Percentiles rank a stretch among this genome's conserved stretches.
Conservation (phyloP, 768 basidiomycete genomes). For the Pholiota microspora region DNA sequence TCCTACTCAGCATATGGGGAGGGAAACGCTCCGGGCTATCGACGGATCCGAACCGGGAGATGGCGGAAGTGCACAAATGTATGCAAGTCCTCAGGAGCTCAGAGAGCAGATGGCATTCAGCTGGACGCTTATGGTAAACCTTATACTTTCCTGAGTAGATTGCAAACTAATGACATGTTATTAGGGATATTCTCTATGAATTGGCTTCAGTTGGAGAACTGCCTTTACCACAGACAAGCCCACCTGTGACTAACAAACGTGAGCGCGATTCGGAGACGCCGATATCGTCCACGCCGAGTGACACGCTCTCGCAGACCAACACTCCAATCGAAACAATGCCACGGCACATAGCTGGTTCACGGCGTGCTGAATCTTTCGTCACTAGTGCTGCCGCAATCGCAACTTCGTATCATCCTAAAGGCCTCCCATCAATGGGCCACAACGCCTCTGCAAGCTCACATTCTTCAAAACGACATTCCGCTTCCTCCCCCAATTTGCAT, state of each 20-base stretch:
- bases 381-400: neutral
- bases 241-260: constrained; percentile 53
- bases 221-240: constrained; percentile 58
- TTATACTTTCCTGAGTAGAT: too few relatives aligned
- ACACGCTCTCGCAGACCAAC: constrained; percentile 5
- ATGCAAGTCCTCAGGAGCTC: constrained; percentile 47
- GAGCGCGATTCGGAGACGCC: constrained; percentile 60
- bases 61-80: constrained; percentile 66
- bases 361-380: constrained; percentile 3
- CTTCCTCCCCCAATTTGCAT: neutral
- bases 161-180: neutral
- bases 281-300: constrained; percentile 17
- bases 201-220: constrained; percentile 70
- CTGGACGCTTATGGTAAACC: constrained; percentile 44
- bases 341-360: constrained; percentile 36
- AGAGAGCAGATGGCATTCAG: constrained; percentile 42
- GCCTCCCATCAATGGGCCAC: neutral
- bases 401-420: neutral
- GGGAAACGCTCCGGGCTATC: constrained; percentile 48
- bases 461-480: neutral
- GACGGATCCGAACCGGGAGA: constrained; percentile 50
- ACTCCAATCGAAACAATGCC: constrained; percentile 15
- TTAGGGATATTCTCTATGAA: constrained; percentile 73
- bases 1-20: constrained; percentile 69
- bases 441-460: too few relatives aligned